Evolutionary conservation across 176 grass and related monocot genomes (phyloP), one percentile per base, ranked within the genome.

Genomic region (Juncus inflexus): DNA sequence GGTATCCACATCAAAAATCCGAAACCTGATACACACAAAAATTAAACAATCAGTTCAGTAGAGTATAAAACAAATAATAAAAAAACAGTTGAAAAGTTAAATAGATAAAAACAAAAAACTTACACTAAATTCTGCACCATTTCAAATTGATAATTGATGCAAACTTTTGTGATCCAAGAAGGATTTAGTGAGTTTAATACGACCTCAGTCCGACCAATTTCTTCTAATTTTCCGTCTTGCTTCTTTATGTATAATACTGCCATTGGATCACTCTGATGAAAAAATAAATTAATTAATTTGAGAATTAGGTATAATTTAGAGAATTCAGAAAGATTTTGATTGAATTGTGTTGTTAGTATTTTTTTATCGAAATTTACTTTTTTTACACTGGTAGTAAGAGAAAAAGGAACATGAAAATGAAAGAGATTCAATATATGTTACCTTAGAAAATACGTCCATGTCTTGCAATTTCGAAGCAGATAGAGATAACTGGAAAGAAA

Each of bases 131-230:
- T 85, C 39, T 92, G 94, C 52, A 97, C 77, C 65, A 86, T 89
- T 78, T 92, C 94, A 73, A 97, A 97, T 63, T 97, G 94, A 71
- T 89, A 97, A 64, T 86, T 89, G 43, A 97, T 89, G 67, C 64
- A 69, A 72, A 75, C 53, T 82, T 92, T 92, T 56, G 94, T 92
- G 36, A 97, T 97, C 94, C 94, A 97, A 49, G 65, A 55, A 42
- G 94, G 94, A 50, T 81, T 90, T 45, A 91, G 58, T 45, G 78
- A 83, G 74, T 97, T 97, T 68, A 81, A 47, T 80, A 92, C 79
- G 4, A 97, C 88, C 83, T 97, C 94, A 55, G 88, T 97, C 63
- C 85, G 88, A 15, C 88, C 88, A 79, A 97, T 75, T 87, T 97
- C 94, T 79, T 92, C 82, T 64, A 86, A 83, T 69, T 72, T 97